phyloP scores from a whole-genome alignment of 2,329 filamentous ascomycete genomes.

The Metarhizium sp. region DNA sequence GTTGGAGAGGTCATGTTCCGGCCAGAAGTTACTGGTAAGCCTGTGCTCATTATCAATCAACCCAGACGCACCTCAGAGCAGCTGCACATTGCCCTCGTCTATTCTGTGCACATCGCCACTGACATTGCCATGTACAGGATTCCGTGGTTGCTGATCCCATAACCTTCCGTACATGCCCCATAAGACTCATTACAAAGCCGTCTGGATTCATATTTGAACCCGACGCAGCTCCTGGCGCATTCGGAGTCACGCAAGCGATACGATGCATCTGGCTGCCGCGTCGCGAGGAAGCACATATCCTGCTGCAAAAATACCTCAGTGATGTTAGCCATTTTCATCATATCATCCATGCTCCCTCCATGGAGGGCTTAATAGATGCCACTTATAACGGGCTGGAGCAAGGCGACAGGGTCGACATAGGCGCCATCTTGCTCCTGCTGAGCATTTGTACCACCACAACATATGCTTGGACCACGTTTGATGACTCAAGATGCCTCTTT shows the following conservation, averaged over 20 bases:
- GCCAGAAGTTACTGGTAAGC: constrained; percentile 21
- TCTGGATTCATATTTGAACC: constrained; percentile 23
- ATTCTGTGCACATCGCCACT: not conserved
- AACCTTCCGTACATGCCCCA: constrained; percentile 22
- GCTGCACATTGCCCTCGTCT: not conserved
- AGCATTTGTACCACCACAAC: constrained; percentile 21
- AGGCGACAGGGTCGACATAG: constrained; percentile 13
- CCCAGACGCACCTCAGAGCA: not conserved
- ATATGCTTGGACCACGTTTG: constrained; percentile 20
- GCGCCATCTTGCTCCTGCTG: constrained; percentile 18
- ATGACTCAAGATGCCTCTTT: constrained; percentile 18
- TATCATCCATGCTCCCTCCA: constrained; percentile 19
- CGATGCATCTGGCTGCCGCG: constrained; percentile 25
- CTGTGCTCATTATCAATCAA: not conserved
- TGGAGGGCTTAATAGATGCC: constrained; percentile 18
- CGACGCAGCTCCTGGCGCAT: constrained; percentile 11
- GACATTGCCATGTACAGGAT: constrained; percentile 13
- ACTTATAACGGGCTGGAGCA: constrained; percentile 20
- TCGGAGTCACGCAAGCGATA: constrained; percentile 17
- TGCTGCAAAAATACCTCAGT: constrained; percentile 20
- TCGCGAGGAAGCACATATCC: constrained; percentile 19
- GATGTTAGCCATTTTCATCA: constrained; percentile 23
- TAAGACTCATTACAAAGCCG: constrained; percentile 21
- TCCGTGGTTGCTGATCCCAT: constrained; percentile 20
- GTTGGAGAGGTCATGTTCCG: constrained; percentile 21